Base-by-base conservation (phyloP, 352 stramenopile genomes). In the Pythium oligandrum region DNA sequence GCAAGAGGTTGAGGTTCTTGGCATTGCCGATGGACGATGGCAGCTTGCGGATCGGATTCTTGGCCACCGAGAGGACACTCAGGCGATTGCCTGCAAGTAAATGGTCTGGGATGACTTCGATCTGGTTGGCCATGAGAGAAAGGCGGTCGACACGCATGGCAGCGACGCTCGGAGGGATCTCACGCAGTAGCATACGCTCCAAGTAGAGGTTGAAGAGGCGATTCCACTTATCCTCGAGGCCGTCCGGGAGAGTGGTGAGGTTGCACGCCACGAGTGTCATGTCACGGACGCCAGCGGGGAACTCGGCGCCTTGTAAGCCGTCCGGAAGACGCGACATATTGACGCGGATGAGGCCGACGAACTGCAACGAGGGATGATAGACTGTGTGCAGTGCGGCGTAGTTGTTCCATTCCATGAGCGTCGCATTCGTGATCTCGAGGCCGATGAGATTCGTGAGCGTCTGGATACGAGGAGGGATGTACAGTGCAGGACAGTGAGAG, bases 351-450 rank as follows among this genome's bases (percentile, higher is more conserved):
- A 64, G 32, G 7, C 43, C 44, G n/a, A 64, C 42, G 7, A 55
- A 61, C n/a, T 56, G 34, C 4, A 66, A 31, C 35, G 48, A n/a
- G 1, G 34, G 9, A 37, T 57, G 51, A 10, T 50, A 49, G 2
- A 9, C 30, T 7, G 43, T 4, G 1, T 42, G 12, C 2, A 68
- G 39, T 32, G 54, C 59, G 12, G 59, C 59, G 12, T 50, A 33
- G 7, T 26, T 9, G 1, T 48, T 48, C 59, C 59, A 66, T 5
- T 53, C 9, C 1, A 63, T 45, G 5, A 56, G 30, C n/a, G 53
- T 68, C 8, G 30, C 40, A 36, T 68, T 68, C 35, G 31, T 52
- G n/a, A 68, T 40, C 26, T 68, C 60, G 5, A 68, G 36, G 1
- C 45, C 34, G 6, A 68, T 34, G 0, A 68, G 8, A 36, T 60